phyloP scores from a whole-genome alignment of 495 filamentous ascomycete species.

The Podospora anserina region DNA sequence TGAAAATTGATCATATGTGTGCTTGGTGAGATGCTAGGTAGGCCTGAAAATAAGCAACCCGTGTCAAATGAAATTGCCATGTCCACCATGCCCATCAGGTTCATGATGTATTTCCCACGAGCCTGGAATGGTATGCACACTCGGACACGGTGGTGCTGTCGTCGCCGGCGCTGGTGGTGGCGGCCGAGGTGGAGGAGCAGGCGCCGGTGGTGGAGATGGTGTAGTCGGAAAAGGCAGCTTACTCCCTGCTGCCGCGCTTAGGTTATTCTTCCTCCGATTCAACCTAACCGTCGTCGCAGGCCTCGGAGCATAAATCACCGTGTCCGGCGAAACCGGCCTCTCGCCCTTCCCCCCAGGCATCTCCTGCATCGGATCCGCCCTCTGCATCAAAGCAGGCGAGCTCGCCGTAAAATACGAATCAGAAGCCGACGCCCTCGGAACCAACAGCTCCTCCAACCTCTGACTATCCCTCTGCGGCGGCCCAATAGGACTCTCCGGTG shows the following conservation, averaged over 20 bases:
- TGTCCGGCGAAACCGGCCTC: neutral
- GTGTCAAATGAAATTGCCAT: neutral
- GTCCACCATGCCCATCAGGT: neutral
- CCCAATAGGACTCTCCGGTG: neutral
- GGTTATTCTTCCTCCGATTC: neutral
- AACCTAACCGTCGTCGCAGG: neutral
- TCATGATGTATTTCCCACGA: neutral
- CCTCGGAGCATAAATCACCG: neutral
- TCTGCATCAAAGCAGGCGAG: neutral
- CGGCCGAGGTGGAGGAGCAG: neutral
- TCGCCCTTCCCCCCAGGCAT: neutral
- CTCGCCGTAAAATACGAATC: slow-evolving; percentile 8
- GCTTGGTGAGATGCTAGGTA: neutral
- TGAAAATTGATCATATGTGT: neutral
- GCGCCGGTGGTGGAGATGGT: neutral
- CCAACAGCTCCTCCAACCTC: neutral
- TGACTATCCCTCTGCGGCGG: neutral
- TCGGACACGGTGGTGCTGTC: neutral
- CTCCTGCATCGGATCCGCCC: neutral
- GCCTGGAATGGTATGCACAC: neutral
- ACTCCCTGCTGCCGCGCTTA: neutral
- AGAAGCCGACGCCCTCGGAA: slow-evolving; percentile 4
- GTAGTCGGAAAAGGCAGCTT: neutral
- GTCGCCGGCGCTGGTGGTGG: neutral
- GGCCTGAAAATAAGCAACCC: no score